Percentiles rank a stretch among this genome's conserved stretches.
These are phyloP conservation scores for Hylodesmum podocarpum DNA, from an alignment of 306 rosid species.

Conservation along the genomic window DNA sequence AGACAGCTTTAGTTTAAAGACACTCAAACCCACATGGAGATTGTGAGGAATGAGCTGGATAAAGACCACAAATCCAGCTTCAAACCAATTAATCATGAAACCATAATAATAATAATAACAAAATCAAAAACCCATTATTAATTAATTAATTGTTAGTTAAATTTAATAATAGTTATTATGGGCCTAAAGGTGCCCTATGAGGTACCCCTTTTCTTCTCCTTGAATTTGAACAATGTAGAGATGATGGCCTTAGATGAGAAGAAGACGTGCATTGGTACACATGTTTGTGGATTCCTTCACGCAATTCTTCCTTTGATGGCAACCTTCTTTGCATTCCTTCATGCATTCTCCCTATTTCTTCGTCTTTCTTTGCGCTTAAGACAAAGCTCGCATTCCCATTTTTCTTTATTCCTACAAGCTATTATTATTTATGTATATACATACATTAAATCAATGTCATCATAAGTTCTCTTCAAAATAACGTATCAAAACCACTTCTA, in stretches of 20 bases:
- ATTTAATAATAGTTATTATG: too few species aligned
- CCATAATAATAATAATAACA: background rate
- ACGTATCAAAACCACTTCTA: background rate
- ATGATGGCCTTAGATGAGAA: constrained; percentile 17
- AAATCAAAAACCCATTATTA: background rate
- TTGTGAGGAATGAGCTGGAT: constrained; percentile 51
- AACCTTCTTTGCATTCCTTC: constrained; percentile 44
- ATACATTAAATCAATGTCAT: background rate
- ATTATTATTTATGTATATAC: constrained; percentile 11
- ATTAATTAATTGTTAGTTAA: constrained; percentile 24
- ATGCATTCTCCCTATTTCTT: constrained; percentile 40
- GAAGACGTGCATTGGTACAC: constrained; percentile 41
- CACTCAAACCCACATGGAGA: constrained; percentile 44
- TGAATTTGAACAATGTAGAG: constrained; percentile 46
- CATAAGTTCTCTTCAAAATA: background rate
- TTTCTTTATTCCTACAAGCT: constrained; percentile 50
- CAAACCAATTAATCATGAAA: constrained; percentile 19
- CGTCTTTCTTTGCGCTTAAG: constrained; percentile 49
- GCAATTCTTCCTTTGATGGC: constrained; percentile 44
- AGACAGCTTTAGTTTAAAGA: constrained; percentile 46
- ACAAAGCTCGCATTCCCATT: constrained; percentile 48
- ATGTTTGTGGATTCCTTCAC: constrained; percentile 48
- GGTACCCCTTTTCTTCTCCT: constrained; percentile 78
- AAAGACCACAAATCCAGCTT: constrained; percentile 26
- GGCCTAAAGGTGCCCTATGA: constrained; percentile 68